Base-by-base conservation (phyloP, 768 basidiomycete species). In the Boletus vinaceobasis region DNA sequence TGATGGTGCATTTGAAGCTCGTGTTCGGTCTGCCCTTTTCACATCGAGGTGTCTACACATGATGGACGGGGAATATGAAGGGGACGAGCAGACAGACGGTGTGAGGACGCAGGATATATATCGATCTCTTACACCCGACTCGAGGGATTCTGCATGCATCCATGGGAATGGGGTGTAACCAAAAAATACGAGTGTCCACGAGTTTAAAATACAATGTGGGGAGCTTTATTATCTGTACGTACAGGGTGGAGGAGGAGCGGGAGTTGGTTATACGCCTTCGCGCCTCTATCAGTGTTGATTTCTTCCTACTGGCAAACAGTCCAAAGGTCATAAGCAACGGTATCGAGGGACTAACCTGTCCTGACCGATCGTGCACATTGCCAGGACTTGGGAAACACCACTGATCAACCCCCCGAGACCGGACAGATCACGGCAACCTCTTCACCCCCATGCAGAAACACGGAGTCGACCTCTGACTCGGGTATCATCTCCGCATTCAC, bases 401-500 rank as follows among this genome's bases (percentile, higher is more conserved):
- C 9, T 14, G 11, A 38, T 66, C 54, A 90, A 32, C 90, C 90
- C 5, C 91, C 90, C 49, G 87, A 89, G 0, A 92, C 89, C 9
- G 88, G 90, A 60, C 86, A 87, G 40, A 93, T 92, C 26, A 92
- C 77, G 14, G 85, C 88, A 8, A 91, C 81, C 62, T 88, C 86
- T 67, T 92, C 88, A 21, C 88, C 89, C 11, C 87, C 87, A 43
- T 69, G 76, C 43, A 93, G 68, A 13, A 73, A 53, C 19, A 81
- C 71, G 1, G 57, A 60, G 14, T 5, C 29, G 10, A 63, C 56
- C n/a, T 74, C 71, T 3, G 78, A 77, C 56, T 85, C 76, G 13
- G 86, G 82, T 2, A 90, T 78, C 87, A 91, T 91, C 71, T 89
- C 88, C 49, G 79, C 86, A 62, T 91, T 74, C 13, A 92, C 87